phyloP scores from a whole-genome alignment of 371 early-diverging fungal species.

The Vairimorpha ceranae region DNA sequence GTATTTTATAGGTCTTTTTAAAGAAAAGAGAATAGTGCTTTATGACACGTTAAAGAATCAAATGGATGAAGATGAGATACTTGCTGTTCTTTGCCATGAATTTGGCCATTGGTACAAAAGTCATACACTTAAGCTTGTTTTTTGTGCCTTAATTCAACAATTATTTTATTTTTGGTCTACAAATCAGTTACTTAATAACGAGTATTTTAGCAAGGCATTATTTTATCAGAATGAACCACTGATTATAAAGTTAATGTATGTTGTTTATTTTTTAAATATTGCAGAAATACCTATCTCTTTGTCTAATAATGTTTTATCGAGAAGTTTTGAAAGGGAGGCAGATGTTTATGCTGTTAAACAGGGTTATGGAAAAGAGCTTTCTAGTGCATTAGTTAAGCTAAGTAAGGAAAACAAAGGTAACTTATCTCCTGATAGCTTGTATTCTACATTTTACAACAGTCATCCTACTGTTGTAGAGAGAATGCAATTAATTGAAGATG shows the following conservation, averaged over 20 bases:
- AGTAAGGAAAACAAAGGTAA: constrained; percentile 78
- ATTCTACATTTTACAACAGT: constrained; percentile 80
- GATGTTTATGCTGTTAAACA: constrained; percentile 74
- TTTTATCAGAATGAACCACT: constrained; percentile 32
- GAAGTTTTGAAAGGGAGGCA: constrained; percentile 83
- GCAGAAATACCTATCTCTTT: constrained; percentile 1
- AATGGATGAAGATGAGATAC: constrained; percentile 69
- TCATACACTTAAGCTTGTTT: constrained; percentile 72
- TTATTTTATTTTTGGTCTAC: constrained; percentile 31
- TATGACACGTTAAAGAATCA: constrained; percentile 86
- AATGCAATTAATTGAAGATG: constrained; percentile 66
- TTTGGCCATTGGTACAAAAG: constrained; percentile 86
- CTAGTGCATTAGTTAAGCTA: constrained; percentile 75
- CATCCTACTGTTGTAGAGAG: constrained; percentile 87
- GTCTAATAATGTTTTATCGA: constrained; percentile 68
- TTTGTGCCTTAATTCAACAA: constrained; percentile 65
- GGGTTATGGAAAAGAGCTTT: constrained; percentile 69
- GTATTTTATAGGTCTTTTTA: constrained; percentile 72
- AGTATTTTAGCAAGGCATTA: constrained; percentile 9
- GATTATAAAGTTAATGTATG: constrained; percentile 30
- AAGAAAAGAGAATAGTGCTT: constrained; percentile 88
- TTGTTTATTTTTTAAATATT: constrained; percentile 7
- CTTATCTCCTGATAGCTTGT: constrained; percentile 76
- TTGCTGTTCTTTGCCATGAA: constrained; percentile 79
- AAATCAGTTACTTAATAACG: constrained; percentile 10